Evolutionary conservation across 257 asterid genomes (phyloP), one percentile per base, ranked within the genome.

Genomic region (Haberlea rhodopensis): DNA sequence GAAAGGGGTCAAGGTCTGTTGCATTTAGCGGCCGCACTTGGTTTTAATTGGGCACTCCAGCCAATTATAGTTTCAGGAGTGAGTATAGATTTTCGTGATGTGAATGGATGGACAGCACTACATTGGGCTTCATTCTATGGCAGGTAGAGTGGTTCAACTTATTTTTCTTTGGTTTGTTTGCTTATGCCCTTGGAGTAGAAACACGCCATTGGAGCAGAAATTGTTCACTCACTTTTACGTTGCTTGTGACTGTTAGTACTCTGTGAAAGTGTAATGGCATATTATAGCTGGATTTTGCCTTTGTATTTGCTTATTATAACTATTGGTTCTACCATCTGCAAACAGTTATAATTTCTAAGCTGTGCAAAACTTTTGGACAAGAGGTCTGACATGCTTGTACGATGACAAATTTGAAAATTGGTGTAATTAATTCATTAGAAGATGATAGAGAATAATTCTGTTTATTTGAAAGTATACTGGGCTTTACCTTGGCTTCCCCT

Each of bases 41-140:
- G 99, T 74, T 94, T 85, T 70, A 79, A 80, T 70, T 94, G 99
- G 97, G 95, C 86, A 69, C 57, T 94, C 66, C 81, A 76, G 81
- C 92, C 97, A 77, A 76, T 87, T 37, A 71, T 81, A 34, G 80
- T 78, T 53, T 79, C 95, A 37, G 95, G 95, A 18, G 85, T 86
- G 63, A 84, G 89, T 68, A 77, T 87, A 62, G 92, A 94, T 84
- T 87, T 94, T 34, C 99, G 99, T 82, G 99, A 94, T 76, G 84
- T 65, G 45, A 81, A 87, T 79, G 99, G 99, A 66, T 90, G 96
- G 96, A 86, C 97, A 22, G 95, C 97, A 56, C 96, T 94, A 76
- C 99, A 94, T 69, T 94, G 99, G 99, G 99, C 97, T 78, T 83
- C 97, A 76, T 81, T 81, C 73, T 87, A 68, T 71, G 99, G 97